Evolutionary conservation across 495 filamentous ascomycete genomes (phyloP), one percentile per base, ranked within the genome.

Genomic region (Venustampulla echinocandica): DNA sequence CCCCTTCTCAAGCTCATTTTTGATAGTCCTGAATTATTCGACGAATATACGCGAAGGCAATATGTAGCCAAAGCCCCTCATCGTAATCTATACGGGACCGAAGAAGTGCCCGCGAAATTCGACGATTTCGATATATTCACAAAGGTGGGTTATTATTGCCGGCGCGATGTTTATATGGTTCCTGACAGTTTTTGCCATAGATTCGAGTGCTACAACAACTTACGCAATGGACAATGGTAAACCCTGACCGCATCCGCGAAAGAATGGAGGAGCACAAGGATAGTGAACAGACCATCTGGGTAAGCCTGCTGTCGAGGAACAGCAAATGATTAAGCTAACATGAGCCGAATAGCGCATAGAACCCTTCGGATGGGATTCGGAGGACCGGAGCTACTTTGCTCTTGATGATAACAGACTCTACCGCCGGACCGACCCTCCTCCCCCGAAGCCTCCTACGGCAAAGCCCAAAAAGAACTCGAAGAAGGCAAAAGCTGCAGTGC

Each of bases 401-500:
- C 75, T 98, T 5, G 90, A 98, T 50, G 92, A 98, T 67, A 92
- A 95, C 52, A 77, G 90, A 38, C 69, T 97, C 21, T 98, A 97
- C 64, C 84, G 87, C 43, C 77, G 79, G 45, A 86, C 85, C 35
- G 85, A 90, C 41, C 55, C 61, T 30, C 77, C 74, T 44, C 69
- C 74, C 2, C 69, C 76, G 2, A 75, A 81, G 13, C 70, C 75
- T 2, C 69, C 74, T 4, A 66, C 68, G 22, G 61, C 75, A 25
- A 89, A 88, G 60, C 72, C 84, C 6, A 92, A 90, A 61, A 76
- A 79, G 43, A 87, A 83, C 56, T 79, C 80, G 18, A 85, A 84
- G 50, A 89, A 87, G 51, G 77, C 79, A 0, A 82, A 76, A 58
- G 78, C 77, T 25, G 75, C 75, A 9, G 74, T 65, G 10, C 71